Conservation (phyloP, 768 basidiomycete genomes). For the Termitomyces sp. region DNA sequence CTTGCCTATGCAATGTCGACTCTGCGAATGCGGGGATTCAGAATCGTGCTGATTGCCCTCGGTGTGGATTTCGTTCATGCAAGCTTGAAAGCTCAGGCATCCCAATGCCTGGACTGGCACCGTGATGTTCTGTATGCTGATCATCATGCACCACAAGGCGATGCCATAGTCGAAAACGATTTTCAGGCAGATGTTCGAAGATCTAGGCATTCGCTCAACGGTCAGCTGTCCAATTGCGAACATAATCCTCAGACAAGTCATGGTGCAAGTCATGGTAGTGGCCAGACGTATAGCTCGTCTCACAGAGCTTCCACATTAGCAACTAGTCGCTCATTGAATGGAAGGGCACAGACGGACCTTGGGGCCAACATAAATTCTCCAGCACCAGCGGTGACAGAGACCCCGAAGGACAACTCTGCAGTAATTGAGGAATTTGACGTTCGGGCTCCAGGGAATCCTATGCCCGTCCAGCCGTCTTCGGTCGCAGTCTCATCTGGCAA, state of each 20-base stretch:
- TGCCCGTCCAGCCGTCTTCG: neutral
- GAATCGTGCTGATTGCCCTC: slow-evolving; percentile 42
- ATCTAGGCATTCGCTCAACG: too few species aligned
- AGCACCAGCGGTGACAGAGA: neutral
- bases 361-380: neutral
- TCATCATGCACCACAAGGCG: neutral
- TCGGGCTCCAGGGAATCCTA: neutral
- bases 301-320: neutral
- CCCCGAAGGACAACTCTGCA: too few species aligned
- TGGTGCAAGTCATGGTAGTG: too few species aligned
- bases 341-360: neutral
- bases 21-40: slow-evolving; percentile 45
- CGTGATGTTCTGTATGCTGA: slow-evolving; percentile 22
- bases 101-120: slow-evolving; percentile 45
- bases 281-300: neutral
- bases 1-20: slow-evolving; percentile 55
- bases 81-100: slow-evolving; percentile 50
- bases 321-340: neutral
- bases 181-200: neutral
- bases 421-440: too few species aligned
- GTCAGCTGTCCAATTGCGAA: too few species aligned
- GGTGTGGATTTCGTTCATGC: slow-evolving; percentile 23
- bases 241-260: too few species aligned
- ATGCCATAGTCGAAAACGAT: neutral
- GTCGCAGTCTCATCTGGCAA: neutral